Conservation (phyloP, 106 monocot species). For the Posidonia australis region DNA sequence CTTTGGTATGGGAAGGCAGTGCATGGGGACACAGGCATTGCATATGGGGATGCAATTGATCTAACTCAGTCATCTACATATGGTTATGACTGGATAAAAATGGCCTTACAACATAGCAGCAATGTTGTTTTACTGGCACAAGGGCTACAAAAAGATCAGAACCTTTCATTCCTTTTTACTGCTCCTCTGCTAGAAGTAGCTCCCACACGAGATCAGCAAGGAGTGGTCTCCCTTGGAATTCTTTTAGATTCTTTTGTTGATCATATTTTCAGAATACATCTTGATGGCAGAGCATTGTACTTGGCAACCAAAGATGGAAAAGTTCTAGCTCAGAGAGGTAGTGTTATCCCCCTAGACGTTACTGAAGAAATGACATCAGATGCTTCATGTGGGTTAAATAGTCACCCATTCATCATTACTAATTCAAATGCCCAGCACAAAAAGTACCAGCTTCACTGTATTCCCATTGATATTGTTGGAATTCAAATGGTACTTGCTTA, state of each 20-base stretch:
- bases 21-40: neutral
- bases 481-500: neutral
- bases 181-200: neutral
- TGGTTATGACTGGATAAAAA: neutral
- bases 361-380: neutral
- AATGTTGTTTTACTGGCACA: neutral
- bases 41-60: neutral
- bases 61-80: neutral
- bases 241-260: neutral
- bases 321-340: neutral
- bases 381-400: neutral
- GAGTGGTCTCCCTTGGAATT: conserved; percentile 1
- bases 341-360: neutral
- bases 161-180: neutral
- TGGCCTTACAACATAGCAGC: neutral
- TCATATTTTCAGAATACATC: neutral
- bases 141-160: neutral
- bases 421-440: neutral
- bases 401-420: neutral
- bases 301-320: neutral
- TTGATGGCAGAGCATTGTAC: neutral
- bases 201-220: neutral
- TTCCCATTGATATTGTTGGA: neutral
- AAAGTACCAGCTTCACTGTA: neutral
- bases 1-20: neutral